Evolutionary conservation across 495 filamentous ascomycete genomes (phyloP).

Genomic region (Penicillium ochrochloron): DNA sequence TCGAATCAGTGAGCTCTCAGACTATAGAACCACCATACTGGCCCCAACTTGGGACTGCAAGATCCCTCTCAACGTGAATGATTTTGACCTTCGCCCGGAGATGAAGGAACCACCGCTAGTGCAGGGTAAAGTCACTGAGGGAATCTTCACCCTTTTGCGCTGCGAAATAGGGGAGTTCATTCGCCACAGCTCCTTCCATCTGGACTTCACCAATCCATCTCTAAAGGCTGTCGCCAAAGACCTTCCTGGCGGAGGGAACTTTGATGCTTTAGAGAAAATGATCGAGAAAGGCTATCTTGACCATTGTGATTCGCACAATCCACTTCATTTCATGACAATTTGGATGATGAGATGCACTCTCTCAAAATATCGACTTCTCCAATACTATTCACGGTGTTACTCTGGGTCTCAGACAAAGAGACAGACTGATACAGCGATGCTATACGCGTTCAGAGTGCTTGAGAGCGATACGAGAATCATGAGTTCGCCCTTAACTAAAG

Average conservation of each 20-base stretch:
- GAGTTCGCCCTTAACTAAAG: slow-evolving; percentile 47
- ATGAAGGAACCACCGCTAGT: slow-evolving; percentile 49
- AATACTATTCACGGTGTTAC: slow-evolving; percentile 44
- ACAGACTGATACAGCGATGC: slow-evolving; percentile 42
- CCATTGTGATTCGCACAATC: slow-evolving; percentile 43
- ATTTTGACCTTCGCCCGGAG: slow-evolving; percentile 56
- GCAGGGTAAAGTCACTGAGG: slow-evolving; percentile 49
- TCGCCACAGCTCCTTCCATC: slow-evolving; percentile 50
- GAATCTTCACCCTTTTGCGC: slow-evolving; percentile 55
- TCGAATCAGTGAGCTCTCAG: slow-evolving; percentile 53
- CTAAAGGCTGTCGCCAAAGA: slow-evolving; percentile 46
- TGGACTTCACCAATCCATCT: slow-evolving; percentile 54
- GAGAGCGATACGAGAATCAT: slow-evolving; percentile 56
- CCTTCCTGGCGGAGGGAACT: slow-evolving; percentile 28
- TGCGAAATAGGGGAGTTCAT: slow-evolving; percentile 54
- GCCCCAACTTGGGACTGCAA: slow-evolving; percentile 61
- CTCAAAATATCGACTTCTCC: slow-evolving; percentile 51
- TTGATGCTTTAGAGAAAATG: slow-evolving; percentile 44
- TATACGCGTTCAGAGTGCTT: slow-evolving; percentile 48
- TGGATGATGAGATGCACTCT: slow-evolving; percentile 51
- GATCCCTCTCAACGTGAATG: slow-evolving; percentile 59
- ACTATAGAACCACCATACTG: slow-evolving; percentile 41
- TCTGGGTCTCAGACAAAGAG: slow-evolving; percentile 31
- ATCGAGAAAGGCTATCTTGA: slow-evolving; percentile 55
- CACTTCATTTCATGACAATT: slow-evolving; percentile 49